These are phyloP conservation scores for Naganishia cerealis DNA, from an alignment of 1,284 basidiomycete genomes.

Conservation along the genomic window DNA sequence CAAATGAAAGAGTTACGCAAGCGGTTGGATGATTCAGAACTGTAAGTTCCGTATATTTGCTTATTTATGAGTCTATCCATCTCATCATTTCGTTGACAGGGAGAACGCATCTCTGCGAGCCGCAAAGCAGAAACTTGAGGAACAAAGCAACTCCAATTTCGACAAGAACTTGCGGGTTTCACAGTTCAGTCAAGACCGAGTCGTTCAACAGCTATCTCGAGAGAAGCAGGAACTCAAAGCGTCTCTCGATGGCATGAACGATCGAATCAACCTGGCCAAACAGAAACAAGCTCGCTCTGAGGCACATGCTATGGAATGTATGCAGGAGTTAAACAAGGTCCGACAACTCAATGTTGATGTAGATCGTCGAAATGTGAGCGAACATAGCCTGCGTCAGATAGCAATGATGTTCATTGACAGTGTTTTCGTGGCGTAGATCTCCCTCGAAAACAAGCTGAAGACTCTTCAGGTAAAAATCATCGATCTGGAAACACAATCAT, in stretches of 20 bases:
- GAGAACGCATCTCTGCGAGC: conserved; percentile 75
- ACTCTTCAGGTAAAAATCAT: conserved; percentile 75
- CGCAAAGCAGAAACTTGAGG: conserved; percentile 74
- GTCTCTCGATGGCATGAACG: conserved; percentile 73
- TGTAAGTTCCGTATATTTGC: conserved; percentile 41
- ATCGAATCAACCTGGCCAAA: conserved; percentile 68
- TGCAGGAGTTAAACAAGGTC: conserved; percentile 70
- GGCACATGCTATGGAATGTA: conserved; percentile 68
- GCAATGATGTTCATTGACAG: background rate
- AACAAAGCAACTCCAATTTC: conserved; percentile 75
- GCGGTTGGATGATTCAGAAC: conserved; percentile 78
- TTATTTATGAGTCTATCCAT: background rate
- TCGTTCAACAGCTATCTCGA: conserved; percentile 69
- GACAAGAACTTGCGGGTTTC: conserved; percentile 68
- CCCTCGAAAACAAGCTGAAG: conserved; percentile 76
- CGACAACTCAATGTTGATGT: conserved; percentile 74
- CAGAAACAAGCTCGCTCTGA: conserved; percentile 80
- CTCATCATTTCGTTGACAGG: background rate
- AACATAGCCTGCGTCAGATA: background rate
- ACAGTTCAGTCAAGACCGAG: conserved; percentile 66
- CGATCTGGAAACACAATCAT: conserved; percentile 75
- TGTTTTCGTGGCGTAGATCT: conserved; percentile 59
- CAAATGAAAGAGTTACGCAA: conserved; percentile 78
- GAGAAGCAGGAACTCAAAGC: conserved; percentile 77
- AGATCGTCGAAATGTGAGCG: conserved; percentile 70